These are phyloP conservation scores for Senna tora DNA, from an alignment of 306 rosid genomes.

Conservation along the genomic window DNA sequence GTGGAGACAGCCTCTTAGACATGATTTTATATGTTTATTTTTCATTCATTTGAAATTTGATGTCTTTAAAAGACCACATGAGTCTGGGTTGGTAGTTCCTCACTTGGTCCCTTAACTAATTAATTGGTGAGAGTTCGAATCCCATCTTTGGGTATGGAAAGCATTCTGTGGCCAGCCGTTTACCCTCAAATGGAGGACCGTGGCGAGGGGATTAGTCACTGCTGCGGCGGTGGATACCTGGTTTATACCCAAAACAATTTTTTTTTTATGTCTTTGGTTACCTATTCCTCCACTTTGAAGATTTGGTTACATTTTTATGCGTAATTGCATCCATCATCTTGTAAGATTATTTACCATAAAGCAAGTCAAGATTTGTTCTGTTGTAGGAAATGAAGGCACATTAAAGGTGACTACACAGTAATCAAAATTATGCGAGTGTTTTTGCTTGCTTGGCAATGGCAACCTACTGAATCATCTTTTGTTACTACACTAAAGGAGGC, in stretches of 20 bases:
- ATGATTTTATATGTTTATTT: neutral
- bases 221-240: no score
- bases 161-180: no score
- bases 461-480: constrained; percentile 29
- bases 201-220: no score
- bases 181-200: no score
- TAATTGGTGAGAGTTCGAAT: no score
- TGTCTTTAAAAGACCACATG: no score
- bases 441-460: constrained; percentile 22
- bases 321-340: neutral
- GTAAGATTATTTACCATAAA: neutral
- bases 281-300: neutral
- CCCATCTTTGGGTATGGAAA: no score
- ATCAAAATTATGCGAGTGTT: neutral
- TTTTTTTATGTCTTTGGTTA: constrained; percentile 6
- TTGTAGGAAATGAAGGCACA: neutral
- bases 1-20: neutral
- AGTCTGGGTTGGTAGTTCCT: no score
- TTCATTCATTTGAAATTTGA: neutral
- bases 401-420: neutral
- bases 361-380: neutral
- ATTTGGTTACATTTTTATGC: neutral
- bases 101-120: no score
- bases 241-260: no score
- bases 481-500: constrained; percentile 19